These are phyloP conservation scores for Aspergillus japonicus DNA, from an alignment of 2,329 filamentous ascomycete genomes.

Conservation along the genomic window DNA sequence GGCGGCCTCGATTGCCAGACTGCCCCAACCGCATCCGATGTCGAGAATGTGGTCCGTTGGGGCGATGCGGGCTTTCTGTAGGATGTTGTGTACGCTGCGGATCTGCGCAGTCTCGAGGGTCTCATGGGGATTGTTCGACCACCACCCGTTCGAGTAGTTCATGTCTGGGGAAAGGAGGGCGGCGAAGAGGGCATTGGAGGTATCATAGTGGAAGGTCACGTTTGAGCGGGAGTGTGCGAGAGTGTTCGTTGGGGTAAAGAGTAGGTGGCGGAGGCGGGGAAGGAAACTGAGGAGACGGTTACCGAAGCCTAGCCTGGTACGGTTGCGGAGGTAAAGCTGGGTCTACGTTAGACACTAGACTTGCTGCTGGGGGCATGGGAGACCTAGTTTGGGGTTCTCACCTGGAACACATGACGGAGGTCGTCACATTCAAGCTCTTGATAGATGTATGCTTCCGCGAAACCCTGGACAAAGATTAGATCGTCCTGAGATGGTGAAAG, in stretches of 20 bases:
- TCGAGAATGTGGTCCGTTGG: slow-evolving; percentile 67
- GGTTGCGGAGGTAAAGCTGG: slow-evolving; percentile 69
- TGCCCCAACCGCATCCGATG: slow-evolving; percentile 75
- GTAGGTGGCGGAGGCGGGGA: slow-evolving; percentile 42
- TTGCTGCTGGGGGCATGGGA: not conserved
- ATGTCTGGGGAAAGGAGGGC: slow-evolving; percentile 28
- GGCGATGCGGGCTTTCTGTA: slow-evolving; percentile 64
- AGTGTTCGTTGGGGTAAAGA: slow-evolving; percentile 60
- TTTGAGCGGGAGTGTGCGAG: slow-evolving; percentile 62
- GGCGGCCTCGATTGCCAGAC: slow-evolving; percentile 69
- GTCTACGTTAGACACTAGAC: not conserved
- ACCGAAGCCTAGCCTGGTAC: slow-evolving; percentile 38
- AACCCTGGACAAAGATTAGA: slow-evolving; percentile 47
- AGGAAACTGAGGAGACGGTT: slow-evolving; percentile 9
- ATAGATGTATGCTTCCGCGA: slow-evolving; percentile 71
- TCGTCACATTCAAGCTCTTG: slow-evolving; percentile 67
- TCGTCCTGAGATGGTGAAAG: not conserved
- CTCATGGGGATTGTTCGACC: slow-evolving; percentile 57
- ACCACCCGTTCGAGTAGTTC: slow-evolving; percentile 56
- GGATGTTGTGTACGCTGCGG: slow-evolving; percentile 65
- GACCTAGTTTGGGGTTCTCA: slow-evolving; percentile 26
- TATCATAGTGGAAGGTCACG: slow-evolving; percentile 71
- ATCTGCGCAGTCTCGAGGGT: slow-evolving; percentile 58
- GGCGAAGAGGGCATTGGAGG: slow-evolving; percentile 47
- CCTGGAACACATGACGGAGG: slow-evolving; percentile 67